Evolutionary conservation across 345 rosid species (phyloP).

Genomic region (Mallotus nudiflorus): DNA sequence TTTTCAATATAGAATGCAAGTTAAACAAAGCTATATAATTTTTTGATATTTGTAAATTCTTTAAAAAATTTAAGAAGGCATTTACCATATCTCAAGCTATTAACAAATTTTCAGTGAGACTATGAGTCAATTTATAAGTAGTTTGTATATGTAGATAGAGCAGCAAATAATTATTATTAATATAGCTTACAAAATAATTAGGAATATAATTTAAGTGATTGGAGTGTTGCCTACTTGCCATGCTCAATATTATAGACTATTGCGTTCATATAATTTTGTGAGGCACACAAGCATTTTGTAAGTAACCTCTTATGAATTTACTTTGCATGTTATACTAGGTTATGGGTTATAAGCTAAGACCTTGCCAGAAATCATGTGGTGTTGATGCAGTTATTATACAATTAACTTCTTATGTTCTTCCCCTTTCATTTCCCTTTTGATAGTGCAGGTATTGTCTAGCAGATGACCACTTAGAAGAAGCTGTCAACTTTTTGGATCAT

Average conservation of each 20-base stretch:
- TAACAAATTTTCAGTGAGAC: not conserved
- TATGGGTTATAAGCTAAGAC: not conserved
- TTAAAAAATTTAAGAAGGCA: not conserved
- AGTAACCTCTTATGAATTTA: not conserved
- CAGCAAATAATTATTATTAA: not conserved
- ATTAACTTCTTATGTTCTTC: not conserved
- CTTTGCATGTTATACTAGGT: not conserved
- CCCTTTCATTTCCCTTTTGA: not conserved
- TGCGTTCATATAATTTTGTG: not conserved
- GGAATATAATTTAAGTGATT: not conserved
- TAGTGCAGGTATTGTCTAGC: slow-evolving; percentile 82
- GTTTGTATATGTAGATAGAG: not conserved
- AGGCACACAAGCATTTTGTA: not conserved
- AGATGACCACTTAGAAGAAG: slow-evolving; percentile 79
- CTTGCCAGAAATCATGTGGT: not conserved
- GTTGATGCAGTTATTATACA: not conserved
- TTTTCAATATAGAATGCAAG: not conserved
- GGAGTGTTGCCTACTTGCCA: not conserved
- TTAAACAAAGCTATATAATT: not conserved
- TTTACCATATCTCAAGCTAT: not conserved
- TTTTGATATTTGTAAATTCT: not conserved
- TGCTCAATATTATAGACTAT: not conserved
- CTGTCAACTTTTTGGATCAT: slow-evolving; percentile 81
- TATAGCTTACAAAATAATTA: not conserved
- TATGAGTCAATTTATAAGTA: not conserved